Evolutionary conservation across 345 rosid species (phyloP), one percentile per base, ranked within the genome.

Genomic region (Citrus hindsii): DNA sequence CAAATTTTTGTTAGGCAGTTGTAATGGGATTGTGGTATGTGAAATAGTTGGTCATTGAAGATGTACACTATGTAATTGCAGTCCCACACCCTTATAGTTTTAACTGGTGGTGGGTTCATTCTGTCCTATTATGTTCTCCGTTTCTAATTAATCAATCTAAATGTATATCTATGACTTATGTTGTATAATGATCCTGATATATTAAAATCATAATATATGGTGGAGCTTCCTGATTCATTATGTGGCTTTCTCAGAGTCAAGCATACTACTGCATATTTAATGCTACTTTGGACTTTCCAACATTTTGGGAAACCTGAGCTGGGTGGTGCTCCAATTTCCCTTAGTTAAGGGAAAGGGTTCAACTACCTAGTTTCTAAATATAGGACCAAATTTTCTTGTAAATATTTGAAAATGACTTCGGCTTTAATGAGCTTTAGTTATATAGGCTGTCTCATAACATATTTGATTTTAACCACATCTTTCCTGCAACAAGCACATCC

Each of bases 31-130:
- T 72, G 48, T 38, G 40, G 73, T 55, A 77, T 65, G 68, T 67
- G 73, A 74, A 68, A 61, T 68, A 66, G 71, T 32, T 25, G 71
- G 81, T 38, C 56, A 46, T 77, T 67, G 71, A 56, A 51, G 24
- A 51, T 62, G 65, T 67, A 76, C 73, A 68, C 71, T n/a, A 24
- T 40, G 71, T 69, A 42, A 74, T 77, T 74, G 78, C 81, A 37
- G 73, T 18, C 58, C 21, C 58, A 53, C 58, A 53, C 58, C 58
- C 19, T 53, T 53, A 18, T 53, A 53, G 22, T 53, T 53, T 53
- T 53, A 53, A 53, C 22, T 5, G 58, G 58, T 53, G 58, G 58
- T 19, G 58, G 58, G 58, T 16, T 53, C 58, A 53, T 53, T 16
- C 58, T 53, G 58, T 18, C 19, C 22, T 18, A 53, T 16, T 53